A percentile compares a stretch with the other conserved stretches of the same genome.
Evolutionary conservation across 1,284 basidiomycete genomes (phyloP).

Genomic region (Afroboletus lepidellus): DNA sequence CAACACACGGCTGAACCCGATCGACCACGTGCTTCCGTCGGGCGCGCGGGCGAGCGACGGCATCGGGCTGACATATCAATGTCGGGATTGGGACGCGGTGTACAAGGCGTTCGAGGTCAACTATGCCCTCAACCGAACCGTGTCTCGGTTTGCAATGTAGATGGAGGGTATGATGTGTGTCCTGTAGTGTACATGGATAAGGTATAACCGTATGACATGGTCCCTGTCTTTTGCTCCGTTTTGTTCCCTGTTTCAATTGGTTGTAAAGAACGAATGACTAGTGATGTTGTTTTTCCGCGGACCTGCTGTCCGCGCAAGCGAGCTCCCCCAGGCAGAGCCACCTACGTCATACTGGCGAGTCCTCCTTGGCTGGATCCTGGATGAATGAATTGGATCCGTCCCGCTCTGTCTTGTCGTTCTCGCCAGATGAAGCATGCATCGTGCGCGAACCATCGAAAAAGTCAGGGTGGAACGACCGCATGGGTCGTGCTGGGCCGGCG

Average conservation of each 20-base stretch:
- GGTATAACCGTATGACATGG: background rate
- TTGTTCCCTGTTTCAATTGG: background rate
- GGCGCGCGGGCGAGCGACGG: conserved; percentile 21
- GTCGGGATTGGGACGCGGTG: conserved; percentile 22
- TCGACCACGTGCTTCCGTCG: conserved; percentile 11
- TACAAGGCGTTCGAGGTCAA: conserved; percentile 25
- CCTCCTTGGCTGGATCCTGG: conserved; percentile 14
- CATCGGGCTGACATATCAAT: conserved; percentile 22
- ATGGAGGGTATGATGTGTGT: background rate
- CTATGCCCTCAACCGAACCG: conserved; percentile 20
- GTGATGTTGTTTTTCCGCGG: background rate
- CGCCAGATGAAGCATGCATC: conserved; percentile 1
- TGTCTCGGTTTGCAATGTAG: conserved; percentile 8
- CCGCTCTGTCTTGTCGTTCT: background rate
- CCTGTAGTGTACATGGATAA: background rate
- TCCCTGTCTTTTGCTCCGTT: background rate
- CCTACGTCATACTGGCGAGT: background rate
- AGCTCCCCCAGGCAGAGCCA: background rate
- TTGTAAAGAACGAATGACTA: background rate
- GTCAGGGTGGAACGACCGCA: background rate
- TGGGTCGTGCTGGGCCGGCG: background rate
- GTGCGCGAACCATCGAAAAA: conserved; percentile 10
- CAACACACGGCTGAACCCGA: conserved; percentile 30
- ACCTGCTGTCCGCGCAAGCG: background rate
- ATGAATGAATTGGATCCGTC: conserved; percentile 16